Evolutionary conservation across 1,284 basidiomycete species (phyloP).

Genomic region (Fistulinella staudtii): DNA sequence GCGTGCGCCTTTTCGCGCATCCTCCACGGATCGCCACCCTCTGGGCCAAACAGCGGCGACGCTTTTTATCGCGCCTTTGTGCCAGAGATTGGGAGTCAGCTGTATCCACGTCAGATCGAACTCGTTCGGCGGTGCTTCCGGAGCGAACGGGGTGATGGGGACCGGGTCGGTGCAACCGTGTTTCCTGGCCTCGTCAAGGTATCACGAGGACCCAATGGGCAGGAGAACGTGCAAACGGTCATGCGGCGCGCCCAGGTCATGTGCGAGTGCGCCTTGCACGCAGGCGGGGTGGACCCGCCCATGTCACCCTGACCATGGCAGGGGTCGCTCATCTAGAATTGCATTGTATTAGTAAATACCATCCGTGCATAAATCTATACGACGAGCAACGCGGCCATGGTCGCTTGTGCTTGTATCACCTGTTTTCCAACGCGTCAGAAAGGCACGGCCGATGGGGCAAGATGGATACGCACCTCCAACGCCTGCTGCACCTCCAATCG

Average conservation of each 20-base stretch:
- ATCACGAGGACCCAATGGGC: constrained; percentile 37
- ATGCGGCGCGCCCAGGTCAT: constrained; percentile 79
- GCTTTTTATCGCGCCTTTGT: constrained; percentile 81
- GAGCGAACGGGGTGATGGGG: constrained; percentile 64
- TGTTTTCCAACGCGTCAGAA: constrained; percentile 34
- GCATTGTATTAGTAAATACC: constrained; percentile 11
- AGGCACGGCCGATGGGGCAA: background rate
- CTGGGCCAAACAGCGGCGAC: constrained; percentile 45
- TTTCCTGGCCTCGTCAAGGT: constrained; percentile 85
- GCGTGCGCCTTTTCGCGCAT: constrained; percentile 76
- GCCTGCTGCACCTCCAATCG: constrained; percentile 93
- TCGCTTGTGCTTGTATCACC: constrained; percentile 84
- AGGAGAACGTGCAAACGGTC: constrained; percentile 62
- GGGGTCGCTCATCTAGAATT: constrained; percentile 18
- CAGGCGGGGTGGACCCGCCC: background rate
- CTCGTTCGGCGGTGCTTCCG: constrained; percentile 73
- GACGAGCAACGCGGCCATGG: constrained; percentile 62
- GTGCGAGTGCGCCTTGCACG: constrained; percentile 68
- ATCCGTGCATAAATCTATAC: constrained; percentile 37
- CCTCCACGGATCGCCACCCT: constrained; percentile 65
- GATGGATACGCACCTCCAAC: constrained; percentile 80
- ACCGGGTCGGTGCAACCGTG: constrained; percentile 73
- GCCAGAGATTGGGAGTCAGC: constrained; percentile 65
- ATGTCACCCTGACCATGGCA: background rate
- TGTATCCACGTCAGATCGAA: constrained; percentile 69